Evolutionary conservation across 805 yeast genomes (phyloP), one percentile per base, ranked within the genome.

Genomic region (Monosporozyma solicola): DNA sequence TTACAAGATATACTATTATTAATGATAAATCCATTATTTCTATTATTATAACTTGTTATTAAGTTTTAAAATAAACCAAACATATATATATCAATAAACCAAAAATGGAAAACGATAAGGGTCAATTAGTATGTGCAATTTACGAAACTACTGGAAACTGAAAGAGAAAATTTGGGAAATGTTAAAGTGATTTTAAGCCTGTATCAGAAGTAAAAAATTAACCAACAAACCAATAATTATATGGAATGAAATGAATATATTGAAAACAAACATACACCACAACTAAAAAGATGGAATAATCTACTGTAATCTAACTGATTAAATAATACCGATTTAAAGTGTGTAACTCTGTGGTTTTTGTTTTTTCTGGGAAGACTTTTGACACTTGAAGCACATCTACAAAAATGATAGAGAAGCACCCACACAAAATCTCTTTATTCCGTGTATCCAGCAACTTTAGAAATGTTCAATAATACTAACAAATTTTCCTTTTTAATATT

Each of bases 21-120:
- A 4, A 6, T 15, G n/a, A 20, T 39, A n/a, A 16, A n/a, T n/a
- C 22, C 20, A 35, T 35, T 35, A 35, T 35, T 35, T 13, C 6
- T 35, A 35, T n/a, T 39, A 20, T 13, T 15, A 39, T 11, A 41
- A 2, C 10, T 32, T 47, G 27, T 33, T 47, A 16, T 47, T 29
- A 20, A 47, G 3, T 9, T 10, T 27, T 29, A 32, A 47, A 41
- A 39, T 15, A 46, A 39, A 41, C 45, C 37, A 47, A 51, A 24
- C 22, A 39, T 37, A 56, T 35, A 57, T 47, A 57, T 43, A 57
- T 55, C 54, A 57, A 63, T 56, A 69, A 72, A 72, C 67, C 86
- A 89, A 51, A 78, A 74, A 92, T 92, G 99, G 98, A 92, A 86
- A 92, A 94, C 99, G 98, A 94, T 78, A 90, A 88, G 83, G 98